phyloP scores from a whole-genome alignment of 2,329 filamentous ascomycete species.

The Botrytis fabae region DNA sequence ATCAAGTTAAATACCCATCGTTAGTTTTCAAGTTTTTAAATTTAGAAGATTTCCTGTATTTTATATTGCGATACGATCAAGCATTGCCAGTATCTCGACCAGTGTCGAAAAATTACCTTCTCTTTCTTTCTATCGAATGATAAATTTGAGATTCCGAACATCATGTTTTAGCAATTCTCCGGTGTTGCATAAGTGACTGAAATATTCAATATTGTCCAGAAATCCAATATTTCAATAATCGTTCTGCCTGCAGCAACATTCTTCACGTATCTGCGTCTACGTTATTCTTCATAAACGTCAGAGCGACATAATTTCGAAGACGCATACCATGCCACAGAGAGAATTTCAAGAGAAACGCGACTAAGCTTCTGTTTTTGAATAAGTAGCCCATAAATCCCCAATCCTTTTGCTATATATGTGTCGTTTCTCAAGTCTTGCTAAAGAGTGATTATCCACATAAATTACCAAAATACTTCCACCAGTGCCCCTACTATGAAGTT shows the following conservation, averaged over 20 bases:
- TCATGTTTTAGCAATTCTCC: background rate
- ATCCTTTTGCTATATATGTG: background rate
- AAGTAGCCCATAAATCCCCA: background rate
- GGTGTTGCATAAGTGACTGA: background rate
- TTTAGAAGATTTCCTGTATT: background rate
- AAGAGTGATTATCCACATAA: background rate
- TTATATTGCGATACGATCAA: background rate
- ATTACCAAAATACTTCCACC: background rate
- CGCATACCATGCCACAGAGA: background rate
- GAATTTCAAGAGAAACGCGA: slow-evolving; percentile 1
- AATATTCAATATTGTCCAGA: slow-evolving; percentile 8
- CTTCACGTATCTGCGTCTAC: slow-evolving; percentile 5
- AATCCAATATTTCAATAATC: background rate
- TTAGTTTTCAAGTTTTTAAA: slow-evolving; percentile 5
- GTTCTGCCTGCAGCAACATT: slow-evolving; percentile 6
- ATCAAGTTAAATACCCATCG: slow-evolving; percentile 19
- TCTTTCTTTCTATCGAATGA: background rate
- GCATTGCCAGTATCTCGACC: background rate
- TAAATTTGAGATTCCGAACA: background rate
- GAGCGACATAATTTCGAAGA: background rate
- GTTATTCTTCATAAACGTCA: background rate
- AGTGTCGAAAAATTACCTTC: slow-evolving; percentile 2
- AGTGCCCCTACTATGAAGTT: background rate
- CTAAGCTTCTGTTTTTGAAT: background rate
- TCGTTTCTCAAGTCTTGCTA: background rate